Base-by-base conservation (phyloP, 495 filamentous ascomycete species). In the Xylaria nigripes region DNA sequence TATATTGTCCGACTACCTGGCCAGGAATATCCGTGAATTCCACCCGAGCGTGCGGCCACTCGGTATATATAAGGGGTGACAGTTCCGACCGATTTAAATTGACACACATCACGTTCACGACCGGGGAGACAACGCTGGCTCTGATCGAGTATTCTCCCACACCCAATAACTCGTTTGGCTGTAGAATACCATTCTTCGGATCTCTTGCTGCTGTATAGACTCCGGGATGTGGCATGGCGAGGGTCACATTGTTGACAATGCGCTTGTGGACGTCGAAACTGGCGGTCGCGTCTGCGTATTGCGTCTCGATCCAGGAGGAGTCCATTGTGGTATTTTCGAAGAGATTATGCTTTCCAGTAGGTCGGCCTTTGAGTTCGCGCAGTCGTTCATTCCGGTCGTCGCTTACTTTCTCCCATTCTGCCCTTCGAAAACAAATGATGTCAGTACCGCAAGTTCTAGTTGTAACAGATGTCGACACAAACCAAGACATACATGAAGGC, bases 161-260 rank as follows among this genome's bases (percentile, higher is more conserved):
- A 0, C 85, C 84, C 10, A 63, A 74, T 9, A 84, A 68, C 27
- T 85, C 82, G 18, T 74, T 67, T 0, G 87, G 86, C 57, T 89
- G 85, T 38, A 81, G 61, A 44, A 91, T 86, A 2, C 66, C 59
- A 62, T 90, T 91, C 23, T 55, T 66, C 0, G 69, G 58, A 57
- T 87, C 72, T 22, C 70, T 72, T 0, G 81, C 80, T 2, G 86
- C 86, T 19, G 66, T 65, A 23, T 83, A 77, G 4, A 91, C 69
- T 1, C 84, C 83, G 2, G 80, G 73, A 52, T 90, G 86, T 0
- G 86, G 86, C 74, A 89, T 82, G 2, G 84, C 82, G 57, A 89
- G 76, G 0, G 83, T 87, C 38, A 89, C 78, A 59, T 89, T 90
- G 66, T 86, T 83, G 54, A 89, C 64, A 41, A 84, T 68, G 32